phyloP scores from a whole-genome alignment of 495 filamentous ascomycete genomes.

The Pseudomonodictys pantanalensis region DNA sequence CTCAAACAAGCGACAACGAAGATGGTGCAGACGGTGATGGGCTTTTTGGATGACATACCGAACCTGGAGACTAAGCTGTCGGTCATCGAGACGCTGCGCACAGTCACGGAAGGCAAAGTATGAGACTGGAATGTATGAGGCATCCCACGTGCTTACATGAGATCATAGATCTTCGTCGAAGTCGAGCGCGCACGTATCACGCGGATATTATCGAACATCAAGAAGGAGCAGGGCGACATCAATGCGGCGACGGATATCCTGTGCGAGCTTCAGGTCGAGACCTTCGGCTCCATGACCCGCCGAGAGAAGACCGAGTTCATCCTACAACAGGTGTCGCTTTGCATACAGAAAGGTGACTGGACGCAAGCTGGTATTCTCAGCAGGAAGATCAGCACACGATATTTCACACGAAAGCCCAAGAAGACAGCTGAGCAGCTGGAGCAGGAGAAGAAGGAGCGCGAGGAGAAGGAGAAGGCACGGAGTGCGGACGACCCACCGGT shows the following conservation, averaged over 20 bases:
- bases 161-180: conserved; percentile 85
- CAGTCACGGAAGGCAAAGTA: conserved; percentile 96
- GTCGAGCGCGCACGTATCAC: conserved; percentile 95
- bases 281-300: conserved; percentile 95
- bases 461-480: conserved; percentile 61
- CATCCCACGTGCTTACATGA: conserved; percentile 6
- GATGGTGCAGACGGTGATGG: conserved; percentile 97
- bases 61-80: conserved; percentile 81
- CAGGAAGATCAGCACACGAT: conserved; percentile 93
- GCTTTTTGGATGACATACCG: conserved; percentile 78
- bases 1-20: conserved; percentile 97
- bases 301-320: conserved; percentile 99
- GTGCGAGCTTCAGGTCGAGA: conserved; percentile 97
- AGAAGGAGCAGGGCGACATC: conserved; percentile 88
- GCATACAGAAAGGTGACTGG: conserved; percentile 95
- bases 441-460: conserved; percentile 78
- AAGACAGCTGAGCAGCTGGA: conserved; percentile 82
- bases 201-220: conserved; percentile 91
- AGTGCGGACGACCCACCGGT: conserved; percentile 68
- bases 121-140: not conserved
- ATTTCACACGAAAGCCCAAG: conserved; percentile 83
- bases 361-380: conserved; percentile 90
- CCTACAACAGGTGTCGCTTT: conserved; percentile 87
- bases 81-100: conserved; percentile 89
- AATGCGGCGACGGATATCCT: conserved; percentile 86